Percentiles rank a stretch among this genome's conserved stretches.
These are phyloP conservation scores for Solanum okadae DNA, from an alignment of 257 asterid species.

Conservation along the genomic window DNA sequence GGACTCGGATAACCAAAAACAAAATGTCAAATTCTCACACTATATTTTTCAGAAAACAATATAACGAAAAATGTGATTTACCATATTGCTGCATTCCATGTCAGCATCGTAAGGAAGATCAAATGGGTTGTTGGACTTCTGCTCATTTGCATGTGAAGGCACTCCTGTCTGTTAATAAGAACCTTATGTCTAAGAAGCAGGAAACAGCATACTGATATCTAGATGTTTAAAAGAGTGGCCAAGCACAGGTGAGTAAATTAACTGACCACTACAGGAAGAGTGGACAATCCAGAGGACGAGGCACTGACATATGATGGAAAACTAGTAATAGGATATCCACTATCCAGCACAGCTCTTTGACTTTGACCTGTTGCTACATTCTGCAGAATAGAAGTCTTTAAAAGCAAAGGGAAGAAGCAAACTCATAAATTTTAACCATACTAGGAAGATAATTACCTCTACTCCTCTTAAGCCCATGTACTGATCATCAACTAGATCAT, in stretches of 20 bases:
- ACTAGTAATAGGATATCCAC: conserved; percentile 22
- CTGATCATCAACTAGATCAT: conserved; percentile 30
- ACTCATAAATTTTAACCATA: neutral
- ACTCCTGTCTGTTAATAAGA: conserved; percentile 37
- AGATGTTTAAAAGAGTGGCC: neutral
- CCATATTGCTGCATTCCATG: conserved; percentile 44
- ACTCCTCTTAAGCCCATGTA: conserved; percentile 21
- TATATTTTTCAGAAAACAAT: neutral
- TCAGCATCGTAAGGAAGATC: conserved; percentile 62
- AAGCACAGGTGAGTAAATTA: neutral
- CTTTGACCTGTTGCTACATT: conserved; percentile 22
- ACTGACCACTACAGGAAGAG: conserved; percentile 30
- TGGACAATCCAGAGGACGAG: conserved; percentile 25
- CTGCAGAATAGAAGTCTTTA: conserved; percentile 24
- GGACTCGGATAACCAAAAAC: neutral
- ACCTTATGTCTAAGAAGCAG: conserved; percentile 3
- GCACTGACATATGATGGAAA: conserved; percentile 24
- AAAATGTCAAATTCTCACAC: neutral
- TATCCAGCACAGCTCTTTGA: conserved; percentile 14
- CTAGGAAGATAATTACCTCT: conserved; percentile 33
- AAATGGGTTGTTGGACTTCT: conserved; percentile 64
- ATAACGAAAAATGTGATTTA: conserved; percentile 14
- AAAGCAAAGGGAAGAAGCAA: conserved; percentile 11
- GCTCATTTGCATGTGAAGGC: conserved; percentile 30
- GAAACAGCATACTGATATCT: neutral